Evolutionary conservation across 257 asterid genomes (phyloP), one percentile per base, ranked within the genome.

Genomic region (Oldenlandia corymbosa): DNA sequence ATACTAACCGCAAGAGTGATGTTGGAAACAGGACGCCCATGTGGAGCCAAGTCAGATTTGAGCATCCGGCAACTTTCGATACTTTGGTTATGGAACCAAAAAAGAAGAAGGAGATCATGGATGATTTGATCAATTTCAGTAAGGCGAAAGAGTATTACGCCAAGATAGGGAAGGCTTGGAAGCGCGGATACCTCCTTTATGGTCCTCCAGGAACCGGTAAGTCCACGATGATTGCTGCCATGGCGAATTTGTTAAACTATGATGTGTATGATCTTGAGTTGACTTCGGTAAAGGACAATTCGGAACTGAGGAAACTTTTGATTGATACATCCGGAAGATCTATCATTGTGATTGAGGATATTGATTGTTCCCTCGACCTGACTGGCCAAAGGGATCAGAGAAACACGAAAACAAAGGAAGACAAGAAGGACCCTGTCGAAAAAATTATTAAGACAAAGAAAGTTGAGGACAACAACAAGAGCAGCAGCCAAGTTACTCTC

Each of bases 151-250:
- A 85, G 9, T 83, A 79, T 21, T 85, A 85, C n/a, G 70, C 73
- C 1, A 79, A 79, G 70, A 61, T 85, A 9, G 94, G 94, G 1
- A 85, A 85, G 70, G 82, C 90, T 0, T 85, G 94, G 94, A 85
- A 83, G 65, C 71, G 94, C 37, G 76, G 75, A 1, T 71, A 71
- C 57, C 70, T 71, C 18, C 54, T 71, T 1, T 48, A 64, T 23
- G 75, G 70, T 36, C 75, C 75, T 26, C 75, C 75, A 0, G 75
- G 70, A 5, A 71, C 70, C 0, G 75, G 70, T 5, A 71, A 71
- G 53, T 71, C 75, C 1, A 34, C 61, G 12, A 65, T 52, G 52
- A 52, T 65, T 51, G 69, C 69, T 28, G 69, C 69, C 52, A 65
- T 65, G 52, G 70, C 75, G 3, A 55, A 62, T 26, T 47, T 70